phyloP scores from a whole-genome alignment of 1,284 basidiomycete genomes.

The Sparassis latifolia region DNA sequence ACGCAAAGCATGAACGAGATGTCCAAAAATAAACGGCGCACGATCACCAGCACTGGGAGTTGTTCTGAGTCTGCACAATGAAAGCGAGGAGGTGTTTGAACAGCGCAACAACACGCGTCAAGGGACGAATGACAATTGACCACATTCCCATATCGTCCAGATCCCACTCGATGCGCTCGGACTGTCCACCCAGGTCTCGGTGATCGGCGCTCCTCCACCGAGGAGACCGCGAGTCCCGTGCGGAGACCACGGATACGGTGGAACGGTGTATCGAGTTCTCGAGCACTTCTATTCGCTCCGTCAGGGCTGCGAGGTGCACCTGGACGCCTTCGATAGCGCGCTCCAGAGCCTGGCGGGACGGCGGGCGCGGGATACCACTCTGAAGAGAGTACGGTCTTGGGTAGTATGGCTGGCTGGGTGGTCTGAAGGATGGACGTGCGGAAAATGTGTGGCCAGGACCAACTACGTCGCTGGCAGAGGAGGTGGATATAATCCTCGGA shows the following conservation, averaged over 20 bases:
- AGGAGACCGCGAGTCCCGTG: conserved; percentile 10
- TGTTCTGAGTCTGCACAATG: conserved; percentile 48
- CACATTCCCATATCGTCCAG: conserved; percentile 74
- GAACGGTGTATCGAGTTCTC: conserved; percentile 40
- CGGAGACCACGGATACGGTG: conserved; percentile 25
- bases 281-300: conserved; percentile 78
- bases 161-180: conserved; percentile 48
- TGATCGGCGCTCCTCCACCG: conserved; percentile 11
- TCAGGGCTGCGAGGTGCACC: conserved; percentile 82
- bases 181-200: too few species aligned
- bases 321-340: conserved; percentile 80
- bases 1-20: conserved; percentile 62
- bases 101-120: conserved; percentile 40
- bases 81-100: conserved; percentile 46
- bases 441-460: too few species aligned
- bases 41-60: conserved; percentile 59
- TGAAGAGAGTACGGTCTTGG: conserved; percentile 26
- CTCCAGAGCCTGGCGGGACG: conserved; percentile 41
- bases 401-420: conserved; percentile 32
- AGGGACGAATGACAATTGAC: conserved; percentile 62
- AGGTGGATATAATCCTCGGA: too few species aligned
- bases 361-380: conserved; percentile 16
- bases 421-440: conserved; percentile 13
- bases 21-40: conserved; percentile 69
- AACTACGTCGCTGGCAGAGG: too few species aligned